These are phyloP conservation scores for Nicotiana benthamiana DNA, from an alignment of 257 asterid species.

Conservation along the genomic window DNA sequence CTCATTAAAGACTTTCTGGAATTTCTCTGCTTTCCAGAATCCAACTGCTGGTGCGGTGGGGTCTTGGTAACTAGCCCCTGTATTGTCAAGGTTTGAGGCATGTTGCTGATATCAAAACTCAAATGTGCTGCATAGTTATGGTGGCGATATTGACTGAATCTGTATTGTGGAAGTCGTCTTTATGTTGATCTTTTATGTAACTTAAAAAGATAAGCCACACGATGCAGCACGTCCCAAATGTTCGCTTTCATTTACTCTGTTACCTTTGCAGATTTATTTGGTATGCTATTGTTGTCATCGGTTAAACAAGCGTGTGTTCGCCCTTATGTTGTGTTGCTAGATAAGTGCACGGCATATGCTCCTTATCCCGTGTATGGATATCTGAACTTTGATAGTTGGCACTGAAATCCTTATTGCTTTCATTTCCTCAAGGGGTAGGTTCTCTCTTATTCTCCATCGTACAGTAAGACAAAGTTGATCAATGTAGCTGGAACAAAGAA, in stretches of 20 bases:
- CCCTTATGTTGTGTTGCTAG: too few species aligned
- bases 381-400: too few species aligned
- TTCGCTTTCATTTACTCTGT: not conserved
- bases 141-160: not conserved
- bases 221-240: not conserved
- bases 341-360: too few species aligned
- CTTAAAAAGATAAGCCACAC: not conserved
- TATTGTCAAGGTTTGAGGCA: not conserved
- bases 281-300: not conserved
- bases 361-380: too few species aligned
- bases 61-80: slow-evolving; percentile 53
- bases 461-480: too few species aligned
- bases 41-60: slow-evolving; percentile 89
- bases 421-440: too few species aligned
- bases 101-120: not conserved
- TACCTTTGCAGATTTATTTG: not conserved
- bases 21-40: slow-evolving; percentile 66
- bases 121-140: not conserved
- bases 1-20: slow-evolving; percentile 79
- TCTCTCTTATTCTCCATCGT: too few species aligned
- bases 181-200: slow-evolving; percentile 14
- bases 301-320: not conserved
- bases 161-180: not conserved
- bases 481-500: too few species aligned
- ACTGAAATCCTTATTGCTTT: too few species aligned